phyloP scores from a whole-genome alignment of 108 stramenopile genomes.

The Nitzschia inconspicua region DNA sequence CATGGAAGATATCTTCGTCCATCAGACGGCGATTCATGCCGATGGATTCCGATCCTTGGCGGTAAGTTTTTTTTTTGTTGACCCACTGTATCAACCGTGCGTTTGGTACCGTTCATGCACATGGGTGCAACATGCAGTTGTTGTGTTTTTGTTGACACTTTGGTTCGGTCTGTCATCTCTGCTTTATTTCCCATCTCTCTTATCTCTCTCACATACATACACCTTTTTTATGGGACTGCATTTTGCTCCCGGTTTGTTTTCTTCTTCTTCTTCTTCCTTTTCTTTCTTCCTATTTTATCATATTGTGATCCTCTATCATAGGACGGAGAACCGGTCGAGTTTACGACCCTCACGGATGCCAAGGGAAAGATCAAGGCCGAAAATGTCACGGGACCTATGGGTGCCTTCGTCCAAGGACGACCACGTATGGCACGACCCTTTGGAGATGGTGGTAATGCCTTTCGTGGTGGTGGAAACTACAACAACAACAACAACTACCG shows the following conservation, averaged over 20 bases:
- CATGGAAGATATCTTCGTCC: conserved; percentile 66
- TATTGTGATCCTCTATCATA: neutral
- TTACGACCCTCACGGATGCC: conserved; percentile 30
- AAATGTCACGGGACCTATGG: conserved; percentile 89
- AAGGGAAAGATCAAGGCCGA: conserved; percentile 60
- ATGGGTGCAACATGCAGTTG: neutral
- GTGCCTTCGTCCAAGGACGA: conserved; percentile 59
- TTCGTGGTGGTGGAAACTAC: conserved; percentile 4
- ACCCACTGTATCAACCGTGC: neutral
- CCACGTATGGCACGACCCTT: neutral
- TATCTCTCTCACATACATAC: neutral
- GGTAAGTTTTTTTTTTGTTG: conserved; percentile 23
- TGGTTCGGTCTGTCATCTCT: neutral
- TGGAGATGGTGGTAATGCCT: conserved; percentile 5
- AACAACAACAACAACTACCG: too few species aligned
- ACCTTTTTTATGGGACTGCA: neutral
- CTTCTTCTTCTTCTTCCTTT: neutral
- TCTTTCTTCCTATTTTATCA: neutral
- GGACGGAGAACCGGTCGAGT: conserved; percentile 68
- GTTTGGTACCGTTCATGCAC: neutral
- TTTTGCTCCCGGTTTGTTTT: neutral
- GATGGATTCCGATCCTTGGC: conserved; percentile 66
- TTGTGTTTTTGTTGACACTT: conserved; percentile 2
- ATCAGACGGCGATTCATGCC: conserved; percentile 58
- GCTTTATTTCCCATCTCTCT: neutral